Conservation (phyloP, 257 asterid genomes). For the Plectranthus barbatus region DNA sequence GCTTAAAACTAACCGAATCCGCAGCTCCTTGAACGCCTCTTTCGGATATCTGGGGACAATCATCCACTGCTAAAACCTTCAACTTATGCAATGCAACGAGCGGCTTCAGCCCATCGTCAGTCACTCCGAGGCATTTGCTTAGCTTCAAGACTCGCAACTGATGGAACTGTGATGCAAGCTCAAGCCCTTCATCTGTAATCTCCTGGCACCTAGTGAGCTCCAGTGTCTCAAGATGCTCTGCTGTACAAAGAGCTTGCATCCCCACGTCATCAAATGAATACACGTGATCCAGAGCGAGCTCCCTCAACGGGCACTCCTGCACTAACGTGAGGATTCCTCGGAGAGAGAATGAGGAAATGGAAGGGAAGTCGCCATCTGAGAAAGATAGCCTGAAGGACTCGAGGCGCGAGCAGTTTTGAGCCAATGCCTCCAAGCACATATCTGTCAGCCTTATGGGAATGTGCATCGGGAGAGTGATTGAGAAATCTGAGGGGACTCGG, state of each 20-base stretch:
- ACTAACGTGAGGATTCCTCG: slow-evolving; percentile 54
- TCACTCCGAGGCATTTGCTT: slow-evolving; percentile 62
- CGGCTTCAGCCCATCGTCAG: slow-evolving; percentile 60
- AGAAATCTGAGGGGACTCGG: slow-evolving; percentile 58
- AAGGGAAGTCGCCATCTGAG: slow-evolving; percentile 58
- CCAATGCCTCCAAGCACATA: slow-evolving; percentile 55
- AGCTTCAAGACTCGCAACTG: slow-evolving; percentile 42
- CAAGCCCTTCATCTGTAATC: slow-evolving; percentile 71
- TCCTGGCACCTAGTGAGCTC: slow-evolving; percentile 77
- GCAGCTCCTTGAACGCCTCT: slow-evolving; percentile 64
- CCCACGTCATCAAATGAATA: slow-evolving; percentile 60
- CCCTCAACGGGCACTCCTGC: slow-evolving; percentile 54
- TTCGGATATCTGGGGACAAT: slow-evolving; percentile 76
- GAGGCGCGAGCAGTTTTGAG: slow-evolving; percentile 43
- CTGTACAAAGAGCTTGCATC: slow-evolving; percentile 64
- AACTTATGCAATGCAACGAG: slow-evolving; percentile 48
- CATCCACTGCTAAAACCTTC: slow-evolving; percentile 49
- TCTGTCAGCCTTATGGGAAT: slow-evolving; percentile 62
- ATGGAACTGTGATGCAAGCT: slow-evolving; percentile 42
- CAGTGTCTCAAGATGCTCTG: slow-evolving; percentile 43
- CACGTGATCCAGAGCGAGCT: slow-evolving; percentile 60
- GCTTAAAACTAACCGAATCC: slow-evolving; percentile 44
- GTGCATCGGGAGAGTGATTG: slow-evolving; percentile 48
- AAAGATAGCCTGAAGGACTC: slow-evolving; percentile 55
- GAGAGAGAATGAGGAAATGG: slow-evolving; percentile 45